A percentile compares a stretch with the other conserved stretches of the same genome.
Conservation (phyloP, 176 grass and related monocot genomes). For the Leersia perrieri region DNA sequence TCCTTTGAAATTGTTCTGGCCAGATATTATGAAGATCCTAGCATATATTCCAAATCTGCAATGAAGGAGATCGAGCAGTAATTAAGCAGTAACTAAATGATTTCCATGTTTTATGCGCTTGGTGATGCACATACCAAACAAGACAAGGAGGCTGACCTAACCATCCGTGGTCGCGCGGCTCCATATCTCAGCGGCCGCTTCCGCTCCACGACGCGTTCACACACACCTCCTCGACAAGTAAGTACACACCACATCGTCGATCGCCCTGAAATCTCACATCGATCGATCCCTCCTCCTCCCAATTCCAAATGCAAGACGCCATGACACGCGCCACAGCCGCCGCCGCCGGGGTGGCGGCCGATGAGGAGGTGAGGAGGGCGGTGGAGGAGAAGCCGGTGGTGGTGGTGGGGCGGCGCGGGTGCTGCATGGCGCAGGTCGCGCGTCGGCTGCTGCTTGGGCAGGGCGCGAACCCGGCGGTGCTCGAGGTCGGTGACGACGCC, state of each 20-base stretch:
- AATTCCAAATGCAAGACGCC: slow-evolving; percentile 6
- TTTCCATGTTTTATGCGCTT: background rate
- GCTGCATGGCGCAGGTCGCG: slow-evolving; percentile 78
- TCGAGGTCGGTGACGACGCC: slow-evolving; percentile 65
- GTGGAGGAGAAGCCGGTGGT: slow-evolving; percentile 64
- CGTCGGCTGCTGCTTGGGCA: slow-evolving; percentile 61
- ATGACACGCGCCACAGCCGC: background rate
- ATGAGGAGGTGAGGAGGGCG: slow-evolving; percentile 39
- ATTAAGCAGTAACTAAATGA: background rate
- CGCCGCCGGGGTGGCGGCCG: background rate
- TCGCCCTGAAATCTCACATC: background rate
- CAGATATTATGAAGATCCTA: background rate
- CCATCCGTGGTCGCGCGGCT: background rate
- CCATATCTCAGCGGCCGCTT: background rate
- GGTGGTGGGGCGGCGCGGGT: slow-evolving; percentile 61
- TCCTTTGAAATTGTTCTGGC: background rate
- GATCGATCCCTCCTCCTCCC: background rate
- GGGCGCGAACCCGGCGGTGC: slow-evolving; percentile 56
- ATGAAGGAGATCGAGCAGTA: background rate
- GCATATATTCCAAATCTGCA: background rate
- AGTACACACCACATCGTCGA: too few species aligned
- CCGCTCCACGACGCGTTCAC: background rate
- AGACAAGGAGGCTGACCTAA: slow-evolving; percentile 20
- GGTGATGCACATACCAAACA: background rate
- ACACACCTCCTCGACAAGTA: background rate